A percentile compares a stretch with the other conserved stretches of the same genome.
These are phyloP conservation scores for Kluyveromyces nonfermentans DNA, from an alignment of 805 yeast genomes.

Conservation along the genomic window DNA sequence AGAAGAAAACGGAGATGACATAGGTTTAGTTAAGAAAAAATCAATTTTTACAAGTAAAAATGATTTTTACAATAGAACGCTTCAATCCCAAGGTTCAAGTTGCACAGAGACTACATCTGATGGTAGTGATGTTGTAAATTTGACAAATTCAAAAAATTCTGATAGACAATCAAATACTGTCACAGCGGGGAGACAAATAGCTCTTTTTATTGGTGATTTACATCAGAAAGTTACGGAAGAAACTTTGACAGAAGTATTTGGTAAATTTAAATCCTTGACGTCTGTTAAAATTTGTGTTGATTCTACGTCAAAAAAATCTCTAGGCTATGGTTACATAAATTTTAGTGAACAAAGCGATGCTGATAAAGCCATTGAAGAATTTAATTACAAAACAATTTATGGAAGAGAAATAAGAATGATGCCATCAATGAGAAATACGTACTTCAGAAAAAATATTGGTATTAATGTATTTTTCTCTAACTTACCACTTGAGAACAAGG, in stretches of 20 bases:
- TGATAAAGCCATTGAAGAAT: conserved; percentile 42
- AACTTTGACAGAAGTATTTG: conserved; percentile 36
- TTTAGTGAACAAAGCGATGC: conserved; percentile 45
- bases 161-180: conserved; percentile 1
- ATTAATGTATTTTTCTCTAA: conserved; percentile 44
- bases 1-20: not conserved
- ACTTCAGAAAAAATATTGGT: conserved; percentile 35
- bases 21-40: too few species aligned
- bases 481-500: conserved; percentile 27
- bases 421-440: conserved; percentile 42
- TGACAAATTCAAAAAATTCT: not conserved
- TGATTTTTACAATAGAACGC: not conserved
- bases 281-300: conserved; percentile 55
- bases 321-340: conserved; percentile 70
- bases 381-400: conserved; percentile 39
- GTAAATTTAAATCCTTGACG: conserved; percentile 35
- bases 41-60: not conserved
- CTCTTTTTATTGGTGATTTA: conserved; percentile 59
- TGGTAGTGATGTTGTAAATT: conserved; percentile 2
- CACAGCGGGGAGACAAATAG: conserved; percentile 11
- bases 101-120: conserved; percentile 2
- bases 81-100: not conserved
- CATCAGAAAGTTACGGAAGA: conserved; percentile 42
- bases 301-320: conserved; percentile 42
- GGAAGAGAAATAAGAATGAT: conserved; percentile 43